Percentiles rank a stretch among this genome's conserved stretches.
Conservation (phyloP, 192 early-diverging fungal species). For the Coemansia sp. region DNA sequence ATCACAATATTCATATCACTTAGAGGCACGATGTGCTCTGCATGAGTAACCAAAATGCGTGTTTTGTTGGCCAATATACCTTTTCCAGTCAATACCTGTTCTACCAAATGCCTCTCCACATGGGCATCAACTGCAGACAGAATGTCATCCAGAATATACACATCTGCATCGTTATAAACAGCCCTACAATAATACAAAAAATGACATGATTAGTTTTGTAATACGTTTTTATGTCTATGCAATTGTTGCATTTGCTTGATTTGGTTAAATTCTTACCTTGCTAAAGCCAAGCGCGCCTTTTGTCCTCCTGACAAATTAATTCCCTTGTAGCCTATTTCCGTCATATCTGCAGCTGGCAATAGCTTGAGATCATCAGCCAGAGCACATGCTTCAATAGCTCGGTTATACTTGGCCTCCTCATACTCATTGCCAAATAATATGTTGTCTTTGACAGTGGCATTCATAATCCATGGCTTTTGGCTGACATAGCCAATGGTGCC, state of each 20-base stretch:
- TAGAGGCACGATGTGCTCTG: conserved; percentile 24
- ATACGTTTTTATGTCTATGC: not conserved
- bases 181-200: conserved; percentile 45
- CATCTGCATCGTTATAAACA: conserved; percentile 56
- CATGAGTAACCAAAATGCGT: conserved; percentile 31
- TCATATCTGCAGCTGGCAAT: conserved; percentile 30
- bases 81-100: conserved; percentile 12
- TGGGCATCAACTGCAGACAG: conserved; percentile 27
- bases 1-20: conserved; percentile 15
- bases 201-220: no score
- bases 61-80: conserved; percentile 24
- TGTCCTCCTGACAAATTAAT: conserved; percentile 62
- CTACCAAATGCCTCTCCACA: conserved; percentile 22
- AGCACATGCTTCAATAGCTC: conserved; percentile 24
- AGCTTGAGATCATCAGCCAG: conserved; percentile 15
- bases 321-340: conserved; percentile 60
- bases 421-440: conserved; percentile 29
- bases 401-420: conserved; percentile 13
- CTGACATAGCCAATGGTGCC: conserved; percentile 51
- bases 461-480: conserved; percentile 46
- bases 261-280: conserved; percentile 30
- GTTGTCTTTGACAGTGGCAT: conserved; percentile 42
- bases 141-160: conserved; percentile 38
- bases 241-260: no score
- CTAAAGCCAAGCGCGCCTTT: conserved; percentile 60